Evolutionary conservation across 345 rosid genomes (phyloP).

Genomic region (Firmiana major): DNA sequence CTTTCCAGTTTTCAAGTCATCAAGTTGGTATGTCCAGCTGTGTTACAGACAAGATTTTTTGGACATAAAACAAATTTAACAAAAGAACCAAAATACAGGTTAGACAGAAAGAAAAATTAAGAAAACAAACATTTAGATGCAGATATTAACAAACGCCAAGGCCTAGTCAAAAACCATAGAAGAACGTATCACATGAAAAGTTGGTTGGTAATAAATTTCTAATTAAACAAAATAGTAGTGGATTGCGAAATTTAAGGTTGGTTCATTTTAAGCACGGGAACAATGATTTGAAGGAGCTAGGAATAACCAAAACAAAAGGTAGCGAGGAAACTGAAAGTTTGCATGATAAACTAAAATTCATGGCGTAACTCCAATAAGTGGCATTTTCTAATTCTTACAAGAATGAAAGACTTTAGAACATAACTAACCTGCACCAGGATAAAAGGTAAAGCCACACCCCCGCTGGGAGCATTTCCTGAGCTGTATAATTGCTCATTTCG

Average conservation of each 20-base stretch:
- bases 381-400: not conserved
- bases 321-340: not conserved
- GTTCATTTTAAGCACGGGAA: not conserved
- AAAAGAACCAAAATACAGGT: not conserved
- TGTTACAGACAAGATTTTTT: not conserved
- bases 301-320: too few relatives aligned
- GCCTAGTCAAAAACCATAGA: not conserved
- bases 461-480: conserved; percentile 76
- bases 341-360: not conserved
- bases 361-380: not conserved
- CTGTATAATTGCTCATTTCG: conserved; percentile 80
- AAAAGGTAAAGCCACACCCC: conserved; percentile 94
- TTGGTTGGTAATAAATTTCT: not conserved
- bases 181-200: not conserved
- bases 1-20: not conserved
- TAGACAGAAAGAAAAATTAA: not conserved
- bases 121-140: not conserved
- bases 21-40: not conserved
- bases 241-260: not conserved
- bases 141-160: not conserved
- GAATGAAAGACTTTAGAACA: not conserved
- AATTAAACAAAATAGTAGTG: not conserved
- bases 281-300: not conserved
- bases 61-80: not conserved
- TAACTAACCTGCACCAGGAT: conserved; percentile 89